A percentile compares a stretch with the other conserved stretches of the same genome.
Evolutionary conservation across 2,329 filamentous ascomycete species (phyloP).

Genomic region (Lachnellula suecica): DNA sequence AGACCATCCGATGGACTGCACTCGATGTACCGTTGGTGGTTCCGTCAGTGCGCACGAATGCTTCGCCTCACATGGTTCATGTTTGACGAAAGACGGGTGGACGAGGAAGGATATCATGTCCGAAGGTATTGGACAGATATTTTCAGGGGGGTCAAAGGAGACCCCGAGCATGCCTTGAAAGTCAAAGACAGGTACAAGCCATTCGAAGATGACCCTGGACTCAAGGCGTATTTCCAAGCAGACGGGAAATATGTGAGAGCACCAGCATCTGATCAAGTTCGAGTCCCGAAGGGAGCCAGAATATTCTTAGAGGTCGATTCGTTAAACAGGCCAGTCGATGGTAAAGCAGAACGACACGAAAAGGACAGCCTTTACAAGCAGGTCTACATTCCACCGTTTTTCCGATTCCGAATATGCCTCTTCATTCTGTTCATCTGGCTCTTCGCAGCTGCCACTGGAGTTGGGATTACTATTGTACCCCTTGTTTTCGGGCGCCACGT

Average conservation of each 20-base stretch:
- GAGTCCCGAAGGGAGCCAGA: constrained; percentile 78
- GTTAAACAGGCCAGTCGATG: constrained; percentile 64
- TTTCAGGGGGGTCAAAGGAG: constrained; percentile 42
- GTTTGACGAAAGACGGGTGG: constrained; percentile 76
- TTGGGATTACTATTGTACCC: constrained; percentile 82
- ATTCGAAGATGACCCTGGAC: constrained; percentile 44
- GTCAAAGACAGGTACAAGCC: constrained; percentile 33
- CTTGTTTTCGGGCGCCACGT: constrained; percentile 80
- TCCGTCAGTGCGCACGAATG: constrained; percentile 76
- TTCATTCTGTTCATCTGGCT: constrained; percentile 92
- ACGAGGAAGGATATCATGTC: constrained; percentile 75
- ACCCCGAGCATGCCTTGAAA: constrained; percentile 16
- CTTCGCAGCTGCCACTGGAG: constrained; percentile 85
- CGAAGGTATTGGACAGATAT: constrained; percentile 60
- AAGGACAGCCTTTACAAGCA: constrained; percentile 50
- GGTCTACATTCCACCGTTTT: constrained; percentile 83
- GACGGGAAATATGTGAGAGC: constrained; percentile 85
- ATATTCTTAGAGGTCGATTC: constrained; percentile 80
- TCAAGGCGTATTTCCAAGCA: constrained; percentile 53
- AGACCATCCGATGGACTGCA: constrained; percentile 84
- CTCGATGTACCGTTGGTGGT: constrained; percentile 93
- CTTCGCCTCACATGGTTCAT: constrained; percentile 89
- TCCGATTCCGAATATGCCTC: constrained; percentile 73
- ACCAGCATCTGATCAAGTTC: constrained; percentile 93
- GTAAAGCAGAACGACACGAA: constrained; percentile 54